These are phyloP conservation scores for Thalia dealbata DNA, from an alignment of 176 grass and related monocot genomes.

Conservation along the genomic window DNA sequence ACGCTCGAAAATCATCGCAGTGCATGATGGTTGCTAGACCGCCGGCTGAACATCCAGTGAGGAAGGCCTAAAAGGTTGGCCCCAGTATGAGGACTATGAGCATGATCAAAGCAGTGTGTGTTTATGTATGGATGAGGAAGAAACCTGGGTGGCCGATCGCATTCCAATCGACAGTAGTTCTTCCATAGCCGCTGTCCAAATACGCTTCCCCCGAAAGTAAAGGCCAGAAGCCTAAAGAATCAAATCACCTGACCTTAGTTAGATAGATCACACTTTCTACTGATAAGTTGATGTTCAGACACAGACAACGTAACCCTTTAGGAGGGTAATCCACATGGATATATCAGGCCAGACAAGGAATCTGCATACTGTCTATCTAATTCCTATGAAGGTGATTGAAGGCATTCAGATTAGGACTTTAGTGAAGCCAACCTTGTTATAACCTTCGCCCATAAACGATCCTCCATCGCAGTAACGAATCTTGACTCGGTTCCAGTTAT, in stretches of 20 bases:
- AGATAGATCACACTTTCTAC: background rate
- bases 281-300: no score
- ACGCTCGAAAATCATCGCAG: slow-evolving; percentile 70
- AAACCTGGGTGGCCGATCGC: slow-evolving; percentile 76
- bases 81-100: background rate
- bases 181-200: slow-evolving; percentile 74
- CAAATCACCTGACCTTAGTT: background rate
- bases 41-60: slow-evolving; percentile 93
- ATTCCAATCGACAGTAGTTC: slow-evolving; percentile 83
- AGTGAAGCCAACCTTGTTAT: slow-evolving; percentile 49
- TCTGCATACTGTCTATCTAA: background rate
- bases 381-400: background rate
- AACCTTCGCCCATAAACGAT: slow-evolving; percentile 78
- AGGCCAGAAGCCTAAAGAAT: slow-evolving; percentile 37
- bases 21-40: slow-evolving; percentile 85
- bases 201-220: slow-evolving; percentile 92
- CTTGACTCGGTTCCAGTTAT: slow-evolving; percentile 97
- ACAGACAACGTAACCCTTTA: no score
- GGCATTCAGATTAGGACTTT: background rate
- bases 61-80: slow-evolving; percentile 55
- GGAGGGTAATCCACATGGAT: no score
- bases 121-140: background rate
- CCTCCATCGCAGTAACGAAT: slow-evolving; percentile 93
- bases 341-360: background rate
- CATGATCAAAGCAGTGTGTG: background rate